These are phyloP conservation scores for Brassica balearica DNA, from an alignment of 441 rosid genomes.

Conservation along the genomic window DNA sequence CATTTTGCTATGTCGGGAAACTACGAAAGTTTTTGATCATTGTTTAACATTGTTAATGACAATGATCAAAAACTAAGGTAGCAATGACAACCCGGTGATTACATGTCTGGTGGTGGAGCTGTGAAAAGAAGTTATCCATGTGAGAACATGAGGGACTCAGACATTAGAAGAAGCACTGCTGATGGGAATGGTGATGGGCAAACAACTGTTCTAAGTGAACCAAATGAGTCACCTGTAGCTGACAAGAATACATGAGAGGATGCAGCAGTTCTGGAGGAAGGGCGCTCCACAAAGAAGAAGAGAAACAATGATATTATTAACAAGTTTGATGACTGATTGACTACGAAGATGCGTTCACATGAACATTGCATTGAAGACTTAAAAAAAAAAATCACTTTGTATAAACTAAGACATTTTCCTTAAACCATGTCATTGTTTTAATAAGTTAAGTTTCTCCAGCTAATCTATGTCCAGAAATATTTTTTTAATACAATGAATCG, in stretches of 20 bases:
- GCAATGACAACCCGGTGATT: background rate
- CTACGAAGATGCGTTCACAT: background rate
- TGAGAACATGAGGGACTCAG: background rate
- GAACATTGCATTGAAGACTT: background rate
- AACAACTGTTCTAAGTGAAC: background rate
- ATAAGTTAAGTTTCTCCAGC: too few species aligned
- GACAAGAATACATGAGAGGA: background rate
- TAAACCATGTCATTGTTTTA: background rate
- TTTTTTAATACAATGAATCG: background rate
- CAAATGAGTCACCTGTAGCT: background rate
- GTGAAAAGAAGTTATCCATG: background rate
- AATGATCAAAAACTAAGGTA: background rate
- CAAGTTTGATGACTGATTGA: background rate
- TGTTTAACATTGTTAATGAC: too few species aligned
- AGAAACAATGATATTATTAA: background rate
- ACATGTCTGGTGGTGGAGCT: background rate
- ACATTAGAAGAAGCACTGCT: background rate
- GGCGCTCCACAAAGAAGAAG: constrained; percentile 1
- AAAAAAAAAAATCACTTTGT: background rate
- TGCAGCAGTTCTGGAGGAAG: background rate
- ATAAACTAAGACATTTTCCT: background rate
- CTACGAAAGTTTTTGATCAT: background rate
- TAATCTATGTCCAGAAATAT: background rate
- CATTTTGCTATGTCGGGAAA: background rate
- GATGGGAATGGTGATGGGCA: background rate